phyloP scores from a whole-genome alignment of 805 yeast species.

The Naumovozyma dairenensis region DNA sequence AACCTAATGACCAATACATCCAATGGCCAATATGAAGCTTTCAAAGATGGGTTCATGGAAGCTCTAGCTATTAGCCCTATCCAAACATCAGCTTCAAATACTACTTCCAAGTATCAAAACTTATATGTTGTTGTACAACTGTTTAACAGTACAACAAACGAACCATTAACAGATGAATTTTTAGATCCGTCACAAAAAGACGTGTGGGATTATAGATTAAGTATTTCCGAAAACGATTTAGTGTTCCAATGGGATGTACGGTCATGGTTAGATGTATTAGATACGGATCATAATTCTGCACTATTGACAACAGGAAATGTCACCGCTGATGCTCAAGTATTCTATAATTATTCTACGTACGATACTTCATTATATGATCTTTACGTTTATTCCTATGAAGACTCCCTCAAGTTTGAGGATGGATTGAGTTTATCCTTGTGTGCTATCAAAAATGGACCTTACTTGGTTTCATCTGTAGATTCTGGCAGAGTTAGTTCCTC shows the following conservation, averaged over 20 bases:
- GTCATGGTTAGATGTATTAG: constrained; percentile 48
- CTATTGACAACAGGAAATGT: constrained; percentile 53
- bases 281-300: constrained; percentile 60
- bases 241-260: constrained; percentile 62
- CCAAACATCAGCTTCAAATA: constrained; percentile 1
- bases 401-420: constrained; percentile 26
- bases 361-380: constrained; percentile 29
- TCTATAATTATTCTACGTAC: constrained; percentile 15
- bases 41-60: constrained; percentile 23
- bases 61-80: constrained; percentile 23
- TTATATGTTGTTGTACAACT: constrained; percentile 21
- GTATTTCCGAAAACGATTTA: constrained; percentile 51
- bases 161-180: constrained; percentile 5
- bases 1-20: constrained; percentile 11
- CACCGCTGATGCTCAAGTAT: constrained; percentile 15
- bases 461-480: constrained; percentile 23
- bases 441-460: constrained; percentile 52
- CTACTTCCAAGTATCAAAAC: constrained; percentile 15
- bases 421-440: constrained; percentile 53
- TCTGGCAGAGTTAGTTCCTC: constrained; percentile 2
- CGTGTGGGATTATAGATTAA: constrained; percentile 55
- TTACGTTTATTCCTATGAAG: constrained; percentile 38
- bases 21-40: constrained; percentile 9
- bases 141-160: constrained; percentile 15
- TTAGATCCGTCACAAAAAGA: constrained; percentile 1